These are phyloP conservation scores for Backusella parvicylindrica DNA, from an alignment of 192 early-diverging fungal genomes.

Conservation along the genomic window DNA sequence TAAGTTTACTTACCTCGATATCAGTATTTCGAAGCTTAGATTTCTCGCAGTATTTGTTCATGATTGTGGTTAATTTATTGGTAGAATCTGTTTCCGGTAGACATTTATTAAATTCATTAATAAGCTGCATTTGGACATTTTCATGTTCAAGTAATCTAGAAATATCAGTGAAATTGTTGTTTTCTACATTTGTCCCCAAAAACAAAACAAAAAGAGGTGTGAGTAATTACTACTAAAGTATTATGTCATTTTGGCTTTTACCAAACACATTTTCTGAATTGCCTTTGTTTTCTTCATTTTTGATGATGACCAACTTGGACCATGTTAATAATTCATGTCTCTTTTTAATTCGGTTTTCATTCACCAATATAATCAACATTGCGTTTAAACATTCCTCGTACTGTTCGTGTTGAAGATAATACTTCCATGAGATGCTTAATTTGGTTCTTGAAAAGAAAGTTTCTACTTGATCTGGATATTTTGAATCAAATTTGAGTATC, in stretches of 20 bases:
- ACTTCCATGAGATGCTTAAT: neutral
- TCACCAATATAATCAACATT: neutral
- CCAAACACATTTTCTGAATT: neutral
- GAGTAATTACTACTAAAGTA: neutral
- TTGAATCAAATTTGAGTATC: neutral
- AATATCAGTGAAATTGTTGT: neutral
- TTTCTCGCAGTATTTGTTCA: neutral
- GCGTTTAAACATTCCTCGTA: neutral
- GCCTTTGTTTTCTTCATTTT: neutral
- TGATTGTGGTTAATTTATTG: neutral
- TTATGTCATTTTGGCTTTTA: neutral
- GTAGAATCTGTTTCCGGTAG: neutral
- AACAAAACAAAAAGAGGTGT: neutral
- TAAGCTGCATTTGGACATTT: neutral
- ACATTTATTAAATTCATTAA: neutral
- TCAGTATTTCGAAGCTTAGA: neutral
- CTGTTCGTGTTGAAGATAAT: neutral
- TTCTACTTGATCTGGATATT: neutral
- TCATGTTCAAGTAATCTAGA: neutral
- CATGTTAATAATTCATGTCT: neutral
- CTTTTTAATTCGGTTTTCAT: neutral
- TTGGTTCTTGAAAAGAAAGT: neutral
- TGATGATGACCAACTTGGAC: neutral
- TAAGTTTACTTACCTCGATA: neutral
- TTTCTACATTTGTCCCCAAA: neutral